Base-by-base conservation (phyloP, 176 grass and related monocot genomes). In the Musa troglodytarum region DNA sequence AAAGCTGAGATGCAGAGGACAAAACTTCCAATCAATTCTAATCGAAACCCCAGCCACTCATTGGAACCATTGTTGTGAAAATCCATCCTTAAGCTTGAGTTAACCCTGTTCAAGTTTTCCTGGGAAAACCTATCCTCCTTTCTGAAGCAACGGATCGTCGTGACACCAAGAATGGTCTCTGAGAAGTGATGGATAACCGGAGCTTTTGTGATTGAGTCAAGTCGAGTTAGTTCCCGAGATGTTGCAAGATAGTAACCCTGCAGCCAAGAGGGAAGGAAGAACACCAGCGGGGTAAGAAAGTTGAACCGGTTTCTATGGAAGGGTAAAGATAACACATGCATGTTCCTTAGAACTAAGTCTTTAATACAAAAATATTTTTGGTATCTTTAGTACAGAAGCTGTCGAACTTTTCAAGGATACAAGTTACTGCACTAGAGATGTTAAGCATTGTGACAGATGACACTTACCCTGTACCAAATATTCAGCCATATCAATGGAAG, bases 161-260 rank as follows among this genome's bases (percentile, higher is more conserved):
- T 92, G 57, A 94, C 90, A 64, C 95, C 95, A 73, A 91, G 90
- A 69, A 99, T 88, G 29, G 95, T 91, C 84, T 99, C 95, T 2
- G 95, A 99, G 82, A 99, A 99, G 61, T 99, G 90, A 84, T 99
- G 95, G 80, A 99, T 99, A 76, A 99, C 95, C 1, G 95, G 95
- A 53, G 95, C 95, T 81, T 99, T 99, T 28, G 95, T 99, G 80
- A 99, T 99, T 0, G 90, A 89, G 20, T 99, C 95, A 12, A 99
- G 95, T 8, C 95, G 84, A 9, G 95, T 99, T 55, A 99, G 81
- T 80, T 99, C 95, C 82, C 95, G 88, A 21, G 95, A 94, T 59
- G 95, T 94, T 10, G 95, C 55, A 11, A 99, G 59, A 50, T 88
- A 99, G 78, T 99, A 99, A 11, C 81, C 65, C 95, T 99, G 82